phyloP scores from a whole-genome alignment of 106 monocot species.

The Platanthera zijinensis region DNA sequence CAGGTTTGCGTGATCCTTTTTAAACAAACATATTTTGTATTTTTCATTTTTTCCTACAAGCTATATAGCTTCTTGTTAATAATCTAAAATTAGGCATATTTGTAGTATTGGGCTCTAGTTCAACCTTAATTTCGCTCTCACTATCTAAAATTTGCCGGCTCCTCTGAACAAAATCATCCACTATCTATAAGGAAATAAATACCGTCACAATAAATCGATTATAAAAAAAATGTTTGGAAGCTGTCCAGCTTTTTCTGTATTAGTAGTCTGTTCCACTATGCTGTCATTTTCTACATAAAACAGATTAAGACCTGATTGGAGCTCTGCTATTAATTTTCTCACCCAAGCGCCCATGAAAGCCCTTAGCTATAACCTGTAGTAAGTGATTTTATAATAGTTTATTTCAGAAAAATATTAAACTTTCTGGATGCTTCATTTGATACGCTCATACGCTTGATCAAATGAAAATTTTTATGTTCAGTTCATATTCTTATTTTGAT shows the following conservation, averaged over 20 bases:
- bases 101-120: neutral
- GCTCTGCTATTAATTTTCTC: no score
- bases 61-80: neutral
- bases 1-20: constrained; percentile 38
- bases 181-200: neutral
- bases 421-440: no score
- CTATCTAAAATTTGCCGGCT: neutral
- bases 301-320: no score
- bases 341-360: no score
- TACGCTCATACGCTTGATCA: no score
- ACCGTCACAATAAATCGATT: no score
- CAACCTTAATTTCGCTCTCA: neutral
- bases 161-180: neutral
- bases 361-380: no score
- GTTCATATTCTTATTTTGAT: neutral
- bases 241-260: no score
- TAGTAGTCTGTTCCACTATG: neutral
- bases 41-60: neutral
- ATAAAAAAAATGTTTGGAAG: no score
- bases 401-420: no score
- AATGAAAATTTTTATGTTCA: neutral
- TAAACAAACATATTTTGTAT: neutral
- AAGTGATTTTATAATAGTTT: no score
- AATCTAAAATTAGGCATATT: neutral
- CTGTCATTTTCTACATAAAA: no score